A percentile compares a stretch with the other conserved stretches of the same genome.
Evolutionary conservation across 306 rosid species (phyloP).

Genomic region (Argentina anserina): DNA sequence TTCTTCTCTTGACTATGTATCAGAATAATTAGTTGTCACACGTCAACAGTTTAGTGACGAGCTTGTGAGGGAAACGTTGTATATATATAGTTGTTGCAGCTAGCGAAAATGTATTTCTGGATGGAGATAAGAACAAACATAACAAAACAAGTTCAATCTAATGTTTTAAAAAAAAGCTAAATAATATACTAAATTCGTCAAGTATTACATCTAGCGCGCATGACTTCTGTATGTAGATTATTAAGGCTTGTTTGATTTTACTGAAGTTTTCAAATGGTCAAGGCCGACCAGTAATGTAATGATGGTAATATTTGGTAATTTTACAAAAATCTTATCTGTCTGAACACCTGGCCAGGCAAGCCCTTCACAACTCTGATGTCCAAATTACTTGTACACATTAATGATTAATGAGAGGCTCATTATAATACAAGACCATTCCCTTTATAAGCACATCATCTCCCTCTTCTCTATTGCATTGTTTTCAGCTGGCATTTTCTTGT

Average conservation of each 20-base stretch:
- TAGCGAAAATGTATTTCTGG: neutral
- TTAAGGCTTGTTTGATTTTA: too few relatives aligned
- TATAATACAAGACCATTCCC: neutral
- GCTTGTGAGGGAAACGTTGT: neutral
- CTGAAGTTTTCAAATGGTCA: neutral
- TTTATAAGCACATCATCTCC: conserved; percentile 1
- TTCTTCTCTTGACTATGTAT: too few relatives aligned
- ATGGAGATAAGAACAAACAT: neutral
- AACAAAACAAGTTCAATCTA: neutral
- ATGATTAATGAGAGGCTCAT: neutral
- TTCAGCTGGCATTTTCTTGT: conserved; percentile 1
- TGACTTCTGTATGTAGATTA: too few relatives aligned
- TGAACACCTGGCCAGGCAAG: conserved; percentile 1
- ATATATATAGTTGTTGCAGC: neutral
- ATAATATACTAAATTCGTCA: neutral
- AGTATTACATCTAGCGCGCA: neutral
- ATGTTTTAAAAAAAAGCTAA: neutral
- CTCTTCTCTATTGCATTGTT: neutral
- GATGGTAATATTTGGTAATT: conserved; percentile 22
- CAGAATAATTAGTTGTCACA: too few relatives aligned
- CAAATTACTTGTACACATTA: neutral
- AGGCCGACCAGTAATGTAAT: neutral
- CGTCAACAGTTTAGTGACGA: too few relatives aligned
- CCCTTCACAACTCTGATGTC: neutral
- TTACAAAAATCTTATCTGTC: conserved; percentile 19